A percentile compares a stretch with the other conserved stretches of the same genome.
phyloP scores from a whole-genome alignment of 495 filamentous ascomycete species.

The Tuber melanosporum region DNA sequence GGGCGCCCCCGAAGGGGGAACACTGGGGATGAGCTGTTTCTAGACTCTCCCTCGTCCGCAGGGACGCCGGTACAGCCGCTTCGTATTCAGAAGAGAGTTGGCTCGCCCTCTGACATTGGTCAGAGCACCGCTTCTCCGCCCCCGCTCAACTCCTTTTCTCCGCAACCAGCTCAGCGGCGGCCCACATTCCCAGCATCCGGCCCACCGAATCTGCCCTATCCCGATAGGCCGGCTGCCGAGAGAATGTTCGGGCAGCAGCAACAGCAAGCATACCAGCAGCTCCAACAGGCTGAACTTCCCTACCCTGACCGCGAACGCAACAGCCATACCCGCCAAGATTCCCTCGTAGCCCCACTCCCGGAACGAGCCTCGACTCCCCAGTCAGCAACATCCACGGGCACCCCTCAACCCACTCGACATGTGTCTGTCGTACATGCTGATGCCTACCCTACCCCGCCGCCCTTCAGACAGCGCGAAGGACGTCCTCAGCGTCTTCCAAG shows the following conservation, averaged over 20 bases:
- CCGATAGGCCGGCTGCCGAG: slow-evolving; percentile 33
- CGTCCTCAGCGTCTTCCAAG: slow-evolving; percentile 67
- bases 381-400: slow-evolving; percentile 20
- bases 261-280: slow-evolving; percentile 43
- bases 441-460: slow-evolving; percentile 49
- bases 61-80: slow-evolving; percentile 67
- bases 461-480: slow-evolving; percentile 60
- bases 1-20: slow-evolving; percentile 32
- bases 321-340: slow-evolving; percentile 46
- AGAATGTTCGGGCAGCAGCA: slow-evolving; percentile 41
- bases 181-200: slow-evolving; percentile 27
- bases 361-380: slow-evolving; percentile 40
- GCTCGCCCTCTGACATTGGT: slow-evolving; percentile 11
- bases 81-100: slow-evolving; percentile 67
- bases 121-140: slow-evolving; percentile 49
- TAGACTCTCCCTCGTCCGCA: slow-evolving; percentile 47
- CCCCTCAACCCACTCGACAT: slow-evolving; percentile 30
- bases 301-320: slow-evolving; percentile 25
- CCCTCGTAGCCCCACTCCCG: slow-evolving; percentile 48
- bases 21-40: slow-evolving; percentile 63
- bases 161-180: slow-evolving; percentile 29
- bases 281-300: slow-evolving; percentile 29
- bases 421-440: slow-evolving; percentile 44
- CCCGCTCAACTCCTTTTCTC: slow-evolving; percentile 40
- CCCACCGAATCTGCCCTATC: slow-evolving; percentile 40